Conservation (phyloP, 2,329 filamentous ascomycete species). For the Biscogniauxia marginata region DNA sequence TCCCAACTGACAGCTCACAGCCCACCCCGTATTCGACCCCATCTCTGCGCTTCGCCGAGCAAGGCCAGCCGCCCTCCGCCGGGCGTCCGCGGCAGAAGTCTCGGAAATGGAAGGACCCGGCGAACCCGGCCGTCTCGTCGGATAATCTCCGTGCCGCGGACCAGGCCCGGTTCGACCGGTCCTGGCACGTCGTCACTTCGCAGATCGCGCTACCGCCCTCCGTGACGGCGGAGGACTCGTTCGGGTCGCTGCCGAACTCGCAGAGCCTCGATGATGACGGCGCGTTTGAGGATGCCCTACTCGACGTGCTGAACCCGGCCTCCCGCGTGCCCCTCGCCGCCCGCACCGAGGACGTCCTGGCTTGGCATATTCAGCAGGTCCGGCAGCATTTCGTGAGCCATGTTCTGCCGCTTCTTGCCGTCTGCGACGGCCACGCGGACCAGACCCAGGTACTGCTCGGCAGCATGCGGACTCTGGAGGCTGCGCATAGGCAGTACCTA, state of each 20-base stretch:
- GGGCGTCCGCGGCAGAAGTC: conserved; percentile 11
- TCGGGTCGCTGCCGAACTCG: conserved; percentile 46
- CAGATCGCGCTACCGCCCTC: conserved; percentile 56
- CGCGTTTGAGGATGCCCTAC: conserved; percentile 51
- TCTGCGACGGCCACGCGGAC: conserved; percentile 43
- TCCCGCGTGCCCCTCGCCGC: conserved; percentile 46
- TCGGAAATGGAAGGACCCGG: conserved; percentile 22
- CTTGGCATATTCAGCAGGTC: conserved; percentile 62
- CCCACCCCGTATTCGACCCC: conserved; percentile 46
- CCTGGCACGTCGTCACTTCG: conserved; percentile 62
- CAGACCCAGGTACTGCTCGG: conserved; percentile 48
- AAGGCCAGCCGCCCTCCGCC: conserved; percentile 38
- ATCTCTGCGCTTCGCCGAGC: conserved; percentile 37
- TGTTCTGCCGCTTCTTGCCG: conserved; percentile 55
- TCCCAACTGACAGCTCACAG: conserved; percentile 50
- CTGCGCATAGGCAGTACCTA: conserved; percentile 56
- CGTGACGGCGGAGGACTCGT: conserved; percentile 53
- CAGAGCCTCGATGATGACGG: conserved; percentile 40
- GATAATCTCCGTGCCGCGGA: conserved; percentile 39
- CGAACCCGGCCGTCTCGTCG: conserved; percentile 22
- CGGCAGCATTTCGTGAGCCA: conserved; percentile 60
- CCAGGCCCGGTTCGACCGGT: conserved; percentile 58
- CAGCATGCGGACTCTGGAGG: conserved; percentile 58
- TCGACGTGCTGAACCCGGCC: conserved; percentile 51
- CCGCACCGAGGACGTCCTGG: conserved; percentile 55